A percentile compares a stretch with the other conserved stretches of the same genome.
phyloP scores from a whole-genome alignment of 306 rosid genomes.

The Clitoria ternatea region DNA sequence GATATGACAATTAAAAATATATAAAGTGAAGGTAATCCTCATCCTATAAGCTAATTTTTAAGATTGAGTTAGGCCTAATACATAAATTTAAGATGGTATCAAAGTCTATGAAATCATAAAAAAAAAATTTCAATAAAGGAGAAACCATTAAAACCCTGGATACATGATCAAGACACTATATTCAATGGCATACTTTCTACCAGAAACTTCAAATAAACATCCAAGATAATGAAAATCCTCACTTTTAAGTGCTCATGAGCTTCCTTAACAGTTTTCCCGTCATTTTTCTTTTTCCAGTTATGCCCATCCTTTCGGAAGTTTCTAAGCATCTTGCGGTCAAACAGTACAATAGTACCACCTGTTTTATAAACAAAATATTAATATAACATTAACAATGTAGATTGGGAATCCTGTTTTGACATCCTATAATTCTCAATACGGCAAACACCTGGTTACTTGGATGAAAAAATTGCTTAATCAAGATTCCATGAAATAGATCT shows the following conservation, averaged over 20 bases:
- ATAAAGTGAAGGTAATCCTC: no score
- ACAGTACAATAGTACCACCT: constrained; percentile 81
- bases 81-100: no score
- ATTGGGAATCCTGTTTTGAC: not conserved
- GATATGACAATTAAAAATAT: no score
- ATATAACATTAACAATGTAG: constrained; percentile 8
- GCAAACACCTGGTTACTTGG: not conserved
- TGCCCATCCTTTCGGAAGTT: constrained; percentile 95
- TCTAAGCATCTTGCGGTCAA: constrained; percentile 93
- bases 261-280: constrained; percentile 95
- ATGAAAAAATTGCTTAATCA: not conserved
- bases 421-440: constrained; percentile 6
- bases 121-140: not conserved
- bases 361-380: constrained; percentile 26
- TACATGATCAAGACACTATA: not conserved
- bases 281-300: constrained; percentile 97
- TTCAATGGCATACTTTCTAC: constrained; percentile 14
- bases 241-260: constrained; percentile 99
- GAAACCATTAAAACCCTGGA: not conserved
- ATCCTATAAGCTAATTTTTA: no score
- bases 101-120: not conserved
- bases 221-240: constrained; percentile 34
- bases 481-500: not conserved
- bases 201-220: not conserved
- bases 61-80: no score